Evolutionary conservation across 768 basidiomycete species (phyloP).

Genomic region (Tylopilus felleus): DNA sequence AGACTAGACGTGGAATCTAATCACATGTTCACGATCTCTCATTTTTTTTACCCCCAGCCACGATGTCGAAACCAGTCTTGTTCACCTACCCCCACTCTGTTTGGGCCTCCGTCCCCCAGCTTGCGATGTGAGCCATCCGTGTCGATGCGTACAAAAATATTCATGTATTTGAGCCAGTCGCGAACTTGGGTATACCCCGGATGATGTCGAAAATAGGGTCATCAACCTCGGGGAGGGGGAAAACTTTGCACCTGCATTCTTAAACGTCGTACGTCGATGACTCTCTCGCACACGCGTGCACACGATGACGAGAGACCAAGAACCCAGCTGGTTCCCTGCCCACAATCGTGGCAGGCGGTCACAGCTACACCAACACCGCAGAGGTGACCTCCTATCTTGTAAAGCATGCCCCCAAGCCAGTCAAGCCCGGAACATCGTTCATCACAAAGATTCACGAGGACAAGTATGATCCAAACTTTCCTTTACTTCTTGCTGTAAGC

Average conservation of each 20-base stretch:
- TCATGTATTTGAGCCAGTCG: constrained; percentile 24
- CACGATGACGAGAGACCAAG: constrained; percentile 21
- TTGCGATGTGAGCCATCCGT: constrained; percentile 37
- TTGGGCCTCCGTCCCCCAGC: constrained; percentile 40
- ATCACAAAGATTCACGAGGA: constrained; percentile 43
- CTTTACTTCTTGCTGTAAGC: constrained; percentile 39
- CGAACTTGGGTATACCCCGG: constrained; percentile 42
- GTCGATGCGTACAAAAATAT: no score
- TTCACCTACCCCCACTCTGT: constrained; percentile 38
- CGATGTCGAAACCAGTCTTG: constrained; percentile 26
- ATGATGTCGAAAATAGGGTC: constrained; percentile 34
- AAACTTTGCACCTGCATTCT: constrained; percentile 46
- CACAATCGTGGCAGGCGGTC: constrained; percentile 36
- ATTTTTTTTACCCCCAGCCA: neutral
- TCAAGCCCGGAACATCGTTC: constrained; percentile 34
- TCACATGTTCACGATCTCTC: neutral
- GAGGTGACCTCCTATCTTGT: constrained; percentile 42
- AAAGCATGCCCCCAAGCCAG: constrained; percentile 36
- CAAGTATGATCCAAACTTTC: constrained; percentile 50
- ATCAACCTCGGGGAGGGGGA: constrained; percentile 45
- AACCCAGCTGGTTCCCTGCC: constrained; percentile 46
- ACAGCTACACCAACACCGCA: constrained; percentile 38
- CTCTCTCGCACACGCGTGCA: neutral
- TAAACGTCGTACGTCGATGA: constrained; percentile 34
- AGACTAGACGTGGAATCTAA: constrained; percentile 7